A percentile compares a stretch with the other conserved stretches of the same genome.
Conservation (phyloP, 2,329 filamentous ascomycete genomes). For the Penicillium sp. region DNA sequence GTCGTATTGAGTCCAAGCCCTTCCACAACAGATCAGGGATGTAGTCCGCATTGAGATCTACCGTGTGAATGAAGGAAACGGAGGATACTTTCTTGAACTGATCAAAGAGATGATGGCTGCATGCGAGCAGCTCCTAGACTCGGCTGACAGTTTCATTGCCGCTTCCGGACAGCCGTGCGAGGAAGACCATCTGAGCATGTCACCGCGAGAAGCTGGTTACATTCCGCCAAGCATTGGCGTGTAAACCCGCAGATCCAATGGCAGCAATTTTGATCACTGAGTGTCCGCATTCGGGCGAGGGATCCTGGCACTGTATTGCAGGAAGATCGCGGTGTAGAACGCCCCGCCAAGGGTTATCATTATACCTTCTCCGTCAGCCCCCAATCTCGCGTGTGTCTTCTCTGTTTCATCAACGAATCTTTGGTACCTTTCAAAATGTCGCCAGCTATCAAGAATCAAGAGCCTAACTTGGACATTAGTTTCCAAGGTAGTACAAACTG, state of each 20-base stretch:
- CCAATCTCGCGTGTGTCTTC: too few species aligned
- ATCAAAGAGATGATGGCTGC: neutral
- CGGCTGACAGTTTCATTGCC: neutral
- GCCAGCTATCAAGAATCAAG: slow-evolving; percentile 33
- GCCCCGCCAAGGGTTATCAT: slow-evolving; percentile 6
- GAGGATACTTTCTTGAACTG: too few species aligned
- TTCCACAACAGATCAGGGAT: neutral
- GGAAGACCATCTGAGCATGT: neutral
- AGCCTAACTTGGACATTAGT: slow-evolving; percentile 42
- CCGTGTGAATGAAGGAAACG: too few species aligned
- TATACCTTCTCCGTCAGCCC: too few species aligned
- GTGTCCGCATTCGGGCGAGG: neutral
- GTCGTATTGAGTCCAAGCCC: neutral
- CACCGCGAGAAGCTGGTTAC: neutral
- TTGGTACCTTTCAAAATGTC: slow-evolving; percentile 18
- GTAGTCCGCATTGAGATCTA: neutral
- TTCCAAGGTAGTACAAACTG: slow-evolving; percentile 25
- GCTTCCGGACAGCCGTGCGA: neutral
- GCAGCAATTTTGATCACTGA: neutral
- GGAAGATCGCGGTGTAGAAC: neutral
- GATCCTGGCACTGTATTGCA: neutral
- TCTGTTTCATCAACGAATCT: too few species aligned
- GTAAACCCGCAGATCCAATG: neutral
- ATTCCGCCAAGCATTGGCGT: neutral
- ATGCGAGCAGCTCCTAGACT: neutral